Percentiles rank a stretch among this genome's conserved stretches.
Conservation (phyloP, 2,329 filamentous ascomycete species). For the Myriosclerotinia curreyana region DNA sequence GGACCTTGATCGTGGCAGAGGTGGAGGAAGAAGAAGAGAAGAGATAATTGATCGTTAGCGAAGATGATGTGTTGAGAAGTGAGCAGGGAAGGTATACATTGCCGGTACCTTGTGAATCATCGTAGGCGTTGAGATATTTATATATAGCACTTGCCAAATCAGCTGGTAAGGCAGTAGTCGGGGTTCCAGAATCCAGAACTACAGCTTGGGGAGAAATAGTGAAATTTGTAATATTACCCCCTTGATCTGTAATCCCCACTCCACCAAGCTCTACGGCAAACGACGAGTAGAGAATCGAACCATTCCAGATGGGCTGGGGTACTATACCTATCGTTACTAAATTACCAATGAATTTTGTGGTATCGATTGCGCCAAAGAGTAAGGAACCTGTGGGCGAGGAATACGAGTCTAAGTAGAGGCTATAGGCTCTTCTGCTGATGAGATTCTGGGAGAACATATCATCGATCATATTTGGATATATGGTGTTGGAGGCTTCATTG, state of each 20-base stretch:
- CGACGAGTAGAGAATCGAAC: conserved; percentile 25
- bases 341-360: conserved; percentile 44
- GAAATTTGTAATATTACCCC: conserved; percentile 22
- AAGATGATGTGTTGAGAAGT: conserved; percentile 41
- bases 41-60: conserved; percentile 45
- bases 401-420: conserved; percentile 38
- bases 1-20: conserved; percentile 44
- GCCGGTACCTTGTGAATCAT: conserved; percentile 25
- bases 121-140: conserved; percentile 42
- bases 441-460: conserved; percentile 43
- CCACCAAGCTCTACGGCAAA: conserved; percentile 33
- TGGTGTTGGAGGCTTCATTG: conserved; percentile 47
- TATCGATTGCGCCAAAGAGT: conserved; percentile 48
- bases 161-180: conserved; percentile 61
- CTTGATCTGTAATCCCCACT: conserved; percentile 34
- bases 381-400: conserved; percentile 37
- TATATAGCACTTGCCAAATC: conserved; percentile 46
- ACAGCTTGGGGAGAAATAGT: conserved; percentile 44
- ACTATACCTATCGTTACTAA: conserved; percentile 32
- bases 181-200: conserved; percentile 64
- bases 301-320: conserved; percentile 24
- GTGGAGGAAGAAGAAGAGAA: conserved; percentile 47
- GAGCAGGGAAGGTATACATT: conserved; percentile 40
- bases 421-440: conserved; percentile 44
- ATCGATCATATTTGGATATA: conserved; percentile 36